Evolutionary conservation across 1,284 basidiomycete genomes (phyloP), one percentile per base, ranked within the genome.

Genomic region (Hymenochaete sp.): DNA sequence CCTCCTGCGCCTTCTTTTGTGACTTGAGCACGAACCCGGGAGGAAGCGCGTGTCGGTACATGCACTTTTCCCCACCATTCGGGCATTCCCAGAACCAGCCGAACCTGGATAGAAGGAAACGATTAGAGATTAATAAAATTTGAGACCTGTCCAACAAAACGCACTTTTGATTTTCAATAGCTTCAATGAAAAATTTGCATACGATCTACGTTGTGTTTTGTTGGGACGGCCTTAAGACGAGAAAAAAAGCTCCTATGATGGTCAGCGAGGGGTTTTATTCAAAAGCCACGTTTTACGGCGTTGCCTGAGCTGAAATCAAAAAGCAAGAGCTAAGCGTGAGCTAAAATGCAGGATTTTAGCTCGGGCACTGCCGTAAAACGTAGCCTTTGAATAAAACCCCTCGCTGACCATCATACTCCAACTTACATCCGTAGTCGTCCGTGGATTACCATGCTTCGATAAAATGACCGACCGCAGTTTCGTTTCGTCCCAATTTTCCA

Each of bases 401-500:
- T n/a, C n/a, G n/a, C n/a, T n/a, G n/a, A n/a, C n/a, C n/a, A n/a
- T n/a, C n/a, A n/a, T n/a, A n/a, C n/a, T 25, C 2, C 19, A 11
- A 59, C 82, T 50, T 59, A 91, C 89, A 62, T 96, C 93, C 36
- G 95, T 98, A 2, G 84, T 92, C 25, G 86, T 93, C 56, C 80
- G 76, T 41, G 93, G 93, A 64, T 96, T 97, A 26, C 90, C 90
- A 47, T 77, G 72, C 65, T 98, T 98, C 44, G 87, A 89, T 11
- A 82, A 59, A 7, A 98, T 88, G 48, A 98, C 96, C 21, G 68
- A 77, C 40, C 81, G 73, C 42, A 98, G 70, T 66, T 95, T 98
- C 55, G 82, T 93, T 55, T 98, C 88, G 66, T 98, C 93, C 95
- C 95, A 99, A 56, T 73, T 83, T 57, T 97, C 93, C 95, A 98